phyloP scores from a whole-genome alignment of 2,329 filamentous ascomycete genomes.

The Colletotrichum chlorophyti region DNA sequence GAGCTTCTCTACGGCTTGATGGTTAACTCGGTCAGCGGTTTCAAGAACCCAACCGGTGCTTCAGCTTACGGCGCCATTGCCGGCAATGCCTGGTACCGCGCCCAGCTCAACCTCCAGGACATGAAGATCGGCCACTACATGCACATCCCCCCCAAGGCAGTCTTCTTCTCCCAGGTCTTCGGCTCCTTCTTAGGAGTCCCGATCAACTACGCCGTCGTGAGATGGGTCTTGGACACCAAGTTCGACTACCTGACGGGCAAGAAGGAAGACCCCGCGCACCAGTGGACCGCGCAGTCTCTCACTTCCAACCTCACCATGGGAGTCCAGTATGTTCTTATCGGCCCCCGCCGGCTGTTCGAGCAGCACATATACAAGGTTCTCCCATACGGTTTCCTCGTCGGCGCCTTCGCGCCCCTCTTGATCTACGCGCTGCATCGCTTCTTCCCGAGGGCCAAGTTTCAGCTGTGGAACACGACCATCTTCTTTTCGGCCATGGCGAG shows the following conservation, averaged over 20 bases:
- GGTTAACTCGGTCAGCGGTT: conserved; percentile 52
- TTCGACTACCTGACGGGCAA: conserved; percentile 59
- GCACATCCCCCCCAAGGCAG: conserved; percentile 63
- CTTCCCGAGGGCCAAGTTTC: conserved; percentile 60
- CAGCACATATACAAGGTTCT: conserved; percentile 54
- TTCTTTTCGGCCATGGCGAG: conserved; percentile 62
- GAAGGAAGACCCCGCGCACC: conserved; percentile 59
- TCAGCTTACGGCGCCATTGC: conserved; percentile 65
- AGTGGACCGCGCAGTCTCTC: conserved; percentile 66
- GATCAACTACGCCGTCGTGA: conserved; percentile 66
- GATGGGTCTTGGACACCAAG: conserved; percentile 65
- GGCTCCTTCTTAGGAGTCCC: conserved; percentile 65
- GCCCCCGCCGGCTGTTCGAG: conserved; percentile 47
- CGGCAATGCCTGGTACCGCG: conserved; percentile 67
- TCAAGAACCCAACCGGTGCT: conserved; percentile 63
- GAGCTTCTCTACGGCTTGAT: conserved; percentile 67
- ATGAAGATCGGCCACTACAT: conserved; percentile 54
- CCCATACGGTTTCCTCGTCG: conserved; percentile 61
- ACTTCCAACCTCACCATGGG: conserved; percentile 59
- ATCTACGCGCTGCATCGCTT: conserved; percentile 58
- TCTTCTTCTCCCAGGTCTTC: conserved; percentile 68
- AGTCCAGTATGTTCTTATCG: conserved; percentile 67
- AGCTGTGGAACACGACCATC: conserved; percentile 67
- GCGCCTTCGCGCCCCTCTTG: conserved; percentile 50
- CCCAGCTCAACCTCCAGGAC: conserved; percentile 63